Conservation (phyloP, 2,329 filamentous ascomycete species). For the Orbilia blumenaviensis region DNA sequence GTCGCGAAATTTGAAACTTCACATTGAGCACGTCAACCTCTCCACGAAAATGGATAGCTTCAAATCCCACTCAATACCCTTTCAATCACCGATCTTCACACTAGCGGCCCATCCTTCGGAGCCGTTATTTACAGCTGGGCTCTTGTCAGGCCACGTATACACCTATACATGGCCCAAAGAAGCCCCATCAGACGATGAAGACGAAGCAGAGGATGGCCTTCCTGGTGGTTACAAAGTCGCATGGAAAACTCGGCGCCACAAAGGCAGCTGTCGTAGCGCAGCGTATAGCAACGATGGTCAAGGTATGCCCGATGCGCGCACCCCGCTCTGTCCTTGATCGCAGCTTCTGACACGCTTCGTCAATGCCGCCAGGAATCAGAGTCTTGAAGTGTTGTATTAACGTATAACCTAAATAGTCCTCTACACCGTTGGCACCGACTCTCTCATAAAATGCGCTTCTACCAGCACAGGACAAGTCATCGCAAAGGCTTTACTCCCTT, state of each 20-base stretch:
- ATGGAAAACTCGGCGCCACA: conserved; percentile 90
- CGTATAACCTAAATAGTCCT: conserved; percentile 60
- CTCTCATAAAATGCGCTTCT: conserved; percentile 69
- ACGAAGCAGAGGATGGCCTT: conserved; percentile 19
- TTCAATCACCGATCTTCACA: conserved; percentile 85
- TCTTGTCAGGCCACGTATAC: conserved; percentile 85
- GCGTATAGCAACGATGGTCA: conserved; percentile 81
- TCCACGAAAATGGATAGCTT: conserved; percentile 35
- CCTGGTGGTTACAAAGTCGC: conserved; percentile 66
- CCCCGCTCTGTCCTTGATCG: conserved; percentile 60
- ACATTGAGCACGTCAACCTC: background rate
- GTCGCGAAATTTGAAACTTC: conserved; percentile 2
- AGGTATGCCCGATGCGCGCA: conserved; percentile 65
- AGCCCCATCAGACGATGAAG: conserved; percentile 21
- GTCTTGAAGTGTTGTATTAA: conserved; percentile 30
- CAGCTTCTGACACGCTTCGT: background rate
- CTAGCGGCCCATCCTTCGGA: conserved; percentile 86
- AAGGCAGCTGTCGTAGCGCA: conserved; percentile 87
- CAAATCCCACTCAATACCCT: conserved; percentile 72
- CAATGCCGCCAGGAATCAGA: conserved; percentile 22
- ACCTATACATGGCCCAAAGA: conserved; percentile 64
- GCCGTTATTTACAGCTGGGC: conserved; percentile 84
- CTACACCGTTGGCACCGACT: conserved; percentile 73
- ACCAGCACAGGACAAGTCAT: conserved; percentile 73
- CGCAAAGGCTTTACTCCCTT: conserved; percentile 82